phyloP scores from a whole-genome alignment of 768 basidiomycete species.

The Russula emetica region DNA sequence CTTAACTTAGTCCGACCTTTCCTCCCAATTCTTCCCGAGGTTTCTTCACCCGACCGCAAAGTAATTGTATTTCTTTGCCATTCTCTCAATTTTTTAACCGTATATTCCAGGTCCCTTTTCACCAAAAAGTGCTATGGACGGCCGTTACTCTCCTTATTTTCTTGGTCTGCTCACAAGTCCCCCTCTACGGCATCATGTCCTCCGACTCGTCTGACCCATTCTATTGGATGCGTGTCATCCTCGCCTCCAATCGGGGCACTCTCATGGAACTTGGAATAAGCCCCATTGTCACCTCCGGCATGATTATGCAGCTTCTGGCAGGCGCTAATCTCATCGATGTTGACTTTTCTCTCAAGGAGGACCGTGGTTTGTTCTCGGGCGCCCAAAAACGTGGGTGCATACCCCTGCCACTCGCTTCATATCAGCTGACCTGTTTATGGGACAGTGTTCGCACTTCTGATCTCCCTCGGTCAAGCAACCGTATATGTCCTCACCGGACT shows the following conservation, averaged over 20 bases:
- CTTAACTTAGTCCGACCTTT: slow-evolving; percentile 97
- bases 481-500: slow-evolving; percentile 97
- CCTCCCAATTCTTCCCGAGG: slow-evolving; percentile 93
- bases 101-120: slow-evolving; percentile 78
- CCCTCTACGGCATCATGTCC: slow-evolving; percentile 98
- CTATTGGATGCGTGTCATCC: slow-evolving; percentile 99
- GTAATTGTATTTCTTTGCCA: slow-evolving; percentile 39
- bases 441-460: slow-evolving; percentile 93
- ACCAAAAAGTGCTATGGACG: slow-evolving; percentile 98
- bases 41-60: slow-evolving; percentile 96
- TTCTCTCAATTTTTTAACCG: slow-evolving; percentile 15
- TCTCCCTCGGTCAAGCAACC: slow-evolving; percentile 92
- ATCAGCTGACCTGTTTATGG: slow-evolving; percentile 3
- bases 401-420: neutral
- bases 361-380: slow-evolving; percentile 89
- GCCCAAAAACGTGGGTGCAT: slow-evolving; percentile 85
- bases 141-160: slow-evolving; percentile 99
- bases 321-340: slow-evolving; percentile 98
- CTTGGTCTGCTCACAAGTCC: slow-evolving; percentile 98
- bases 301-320: slow-evolving; percentile 99
- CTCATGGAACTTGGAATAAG: slow-evolving; percentile 99
- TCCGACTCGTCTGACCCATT: slow-evolving; percentile 98
- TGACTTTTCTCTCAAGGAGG: slow-evolving; percentile 96
- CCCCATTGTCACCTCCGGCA: slow-evolving; percentile 95
- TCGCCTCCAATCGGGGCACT: slow-evolving; percentile 96